Base-by-base conservation (phyloP, 805 yeast species). In the Candida endomychidarum region DNA sequence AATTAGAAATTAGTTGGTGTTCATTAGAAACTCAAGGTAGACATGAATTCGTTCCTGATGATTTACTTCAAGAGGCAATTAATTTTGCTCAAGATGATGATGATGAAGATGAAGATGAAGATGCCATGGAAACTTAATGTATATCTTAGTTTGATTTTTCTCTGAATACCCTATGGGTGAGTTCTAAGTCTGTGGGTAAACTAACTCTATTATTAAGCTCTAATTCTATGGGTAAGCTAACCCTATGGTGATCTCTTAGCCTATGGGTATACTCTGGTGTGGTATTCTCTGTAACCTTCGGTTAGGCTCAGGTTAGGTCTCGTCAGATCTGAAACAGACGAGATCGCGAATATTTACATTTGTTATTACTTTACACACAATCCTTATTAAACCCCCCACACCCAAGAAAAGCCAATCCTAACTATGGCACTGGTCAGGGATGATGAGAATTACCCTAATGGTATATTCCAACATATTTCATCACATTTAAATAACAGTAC, bases 1-100 rank as follows among this genome's bases (percentile, higher is more conserved):
- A 93, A 66, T 74, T 93, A 49, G 99, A 93, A 58, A 75, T 93
- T 55, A 78, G 93, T 50, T 93, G 99, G 99, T 80, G 81, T 40
- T 80, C 91, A 25, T 57, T 60, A 25, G 91, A 83, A 56, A 91
- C 97, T 5, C 75, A 75, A 4, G 95, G 96, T 12, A 60, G 70
- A 44, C 98, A 93, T 61, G 77, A 80, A 58, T 75, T 78, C 50
- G 86, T 93, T 30, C 95, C 96, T 17, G 81, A 77, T 30, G 91
- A 80, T 12, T 63, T 91, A 48, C 70, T 89, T 40, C 79, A 79
- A 37, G 96, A 86, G 62, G 99, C 98, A 12, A 79, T 80, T 53
- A 78, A 80, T 56, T 79, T 72, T 48, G 98, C 98, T 4, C 83
- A 85, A 63, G 85, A 81, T 40, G 95, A 86, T 45, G 83, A 81